phyloP scores from a whole-genome alignment of 2,329 filamentous ascomycete species.

The Podosphaera fusca region DNA sequence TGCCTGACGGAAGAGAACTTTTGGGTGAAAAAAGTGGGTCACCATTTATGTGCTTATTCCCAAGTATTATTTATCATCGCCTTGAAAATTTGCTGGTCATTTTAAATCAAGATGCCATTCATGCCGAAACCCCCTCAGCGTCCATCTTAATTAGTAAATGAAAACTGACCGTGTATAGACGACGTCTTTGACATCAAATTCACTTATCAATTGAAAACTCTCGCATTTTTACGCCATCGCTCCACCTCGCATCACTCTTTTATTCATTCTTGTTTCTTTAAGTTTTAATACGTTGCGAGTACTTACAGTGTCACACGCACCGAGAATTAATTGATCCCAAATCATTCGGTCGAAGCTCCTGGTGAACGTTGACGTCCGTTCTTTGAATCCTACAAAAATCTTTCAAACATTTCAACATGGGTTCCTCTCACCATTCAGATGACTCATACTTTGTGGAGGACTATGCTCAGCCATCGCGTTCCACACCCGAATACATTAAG shows the following conservation, averaged over 20 bases:
- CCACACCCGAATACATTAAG: constrained; percentile 49
- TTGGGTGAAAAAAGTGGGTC: background rate
- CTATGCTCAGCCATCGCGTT: constrained; percentile 9
- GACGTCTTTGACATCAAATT: background rate
- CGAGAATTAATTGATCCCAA: background rate
- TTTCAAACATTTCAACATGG: background rate
- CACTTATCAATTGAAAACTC: background rate
- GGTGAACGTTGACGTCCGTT: background rate
- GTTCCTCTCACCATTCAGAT: constrained; percentile 27
- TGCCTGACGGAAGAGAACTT: background rate
- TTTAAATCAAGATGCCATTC: background rate
- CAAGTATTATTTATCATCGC: background rate
- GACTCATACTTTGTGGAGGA: constrained; percentile 45
- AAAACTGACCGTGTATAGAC: background rate
- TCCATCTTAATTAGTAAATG: background rate
- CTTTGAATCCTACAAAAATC: background rate
- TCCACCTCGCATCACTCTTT: background rate
- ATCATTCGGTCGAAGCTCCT: background rate
- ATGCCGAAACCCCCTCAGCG: background rate
- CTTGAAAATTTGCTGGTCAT: background rate
- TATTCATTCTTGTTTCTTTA: background rate
- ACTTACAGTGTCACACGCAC: background rate
- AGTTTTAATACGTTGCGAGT: too few relatives aligned
- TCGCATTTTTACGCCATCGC: background rate
- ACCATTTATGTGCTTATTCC: too few relatives aligned